Percentiles rank a stretch among this genome's conserved stretches.
phyloP scores from a whole-genome alignment of 2,329 filamentous ascomycete species.

The Lasiodiplodia theobromae region DNA sequence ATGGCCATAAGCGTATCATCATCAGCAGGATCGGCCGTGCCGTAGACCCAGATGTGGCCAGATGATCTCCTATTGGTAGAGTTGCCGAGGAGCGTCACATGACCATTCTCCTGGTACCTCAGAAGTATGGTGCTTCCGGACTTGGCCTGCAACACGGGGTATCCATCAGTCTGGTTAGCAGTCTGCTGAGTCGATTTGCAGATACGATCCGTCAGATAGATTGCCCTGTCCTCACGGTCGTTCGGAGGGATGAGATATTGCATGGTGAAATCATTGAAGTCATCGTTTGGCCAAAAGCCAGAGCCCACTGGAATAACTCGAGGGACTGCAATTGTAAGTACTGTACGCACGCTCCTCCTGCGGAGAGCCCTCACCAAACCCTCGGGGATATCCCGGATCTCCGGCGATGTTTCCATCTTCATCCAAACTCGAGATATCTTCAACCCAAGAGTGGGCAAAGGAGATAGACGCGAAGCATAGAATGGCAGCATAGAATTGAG shows the following conservation, averaged over 20 bases:
- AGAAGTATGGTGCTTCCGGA: neutral
- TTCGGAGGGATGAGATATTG: neutral
- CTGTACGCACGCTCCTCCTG: neutral
- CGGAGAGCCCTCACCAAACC: neutral
- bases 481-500: neutral
- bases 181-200: neutral
- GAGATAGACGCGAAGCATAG: neutral
- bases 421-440: neutral
- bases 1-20: neutral
- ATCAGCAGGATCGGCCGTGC: neutral
- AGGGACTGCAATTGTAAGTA: neutral
- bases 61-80: neutral
- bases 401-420: neutral
- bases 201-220: neutral
- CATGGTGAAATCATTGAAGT: neutral
- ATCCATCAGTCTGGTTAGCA: neutral
- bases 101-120: neutral
- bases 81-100: constrained; percentile 5
- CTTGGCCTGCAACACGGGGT: neutral
- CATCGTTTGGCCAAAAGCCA: neutral
- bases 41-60: constrained; percentile 1
- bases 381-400: neutral
- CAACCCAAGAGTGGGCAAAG: neutral
- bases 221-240: neutral
- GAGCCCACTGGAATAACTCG: neutral